phyloP scores from a whole-genome alignment of 1,139 yeast genomes.

The Eremothecium gossypii region DNA sequence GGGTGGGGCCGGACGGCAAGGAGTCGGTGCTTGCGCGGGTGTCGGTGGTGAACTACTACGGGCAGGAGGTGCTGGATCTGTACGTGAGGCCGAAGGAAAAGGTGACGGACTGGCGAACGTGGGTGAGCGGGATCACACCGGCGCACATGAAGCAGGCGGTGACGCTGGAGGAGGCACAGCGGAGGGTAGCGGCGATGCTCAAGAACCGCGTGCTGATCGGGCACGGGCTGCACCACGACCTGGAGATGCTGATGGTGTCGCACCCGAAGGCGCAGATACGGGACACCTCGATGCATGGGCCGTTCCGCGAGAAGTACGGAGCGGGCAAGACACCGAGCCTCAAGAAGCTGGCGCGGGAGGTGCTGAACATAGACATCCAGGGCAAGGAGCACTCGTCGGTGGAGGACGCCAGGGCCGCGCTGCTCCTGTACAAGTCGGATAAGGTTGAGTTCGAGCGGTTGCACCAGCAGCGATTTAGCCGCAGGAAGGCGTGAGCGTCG shows the following conservation, averaged over 20 bases:
- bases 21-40: slow-evolving; percentile 76
- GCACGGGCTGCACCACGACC: slow-evolving; percentile 75
- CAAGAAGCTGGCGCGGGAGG: slow-evolving; percentile 51
- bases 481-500: no score
- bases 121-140: slow-evolving; percentile 86
- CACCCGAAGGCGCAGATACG: slow-evolving; percentile 59
- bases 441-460: slow-evolving; percentile 48
- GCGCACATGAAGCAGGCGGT: slow-evolving; percentile 59
- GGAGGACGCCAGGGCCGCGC: slow-evolving; percentile 83
- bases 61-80: slow-evolving; percentile 58
- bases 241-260: slow-evolving; percentile 53
- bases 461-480: no score
- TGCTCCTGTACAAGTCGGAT: slow-evolving; percentile 60
- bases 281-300: slow-evolving; percentile 62
- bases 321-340: slow-evolving; percentile 66
- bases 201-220: slow-evolving; percentile 60
- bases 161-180: slow-evolving; percentile 56
- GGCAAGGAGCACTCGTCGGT: slow-evolving; percentile 74
- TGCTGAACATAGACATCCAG: slow-evolving; percentile 59
- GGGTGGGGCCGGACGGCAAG: slow-evolving; percentile 66
- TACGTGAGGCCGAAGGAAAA: slow-evolving; percentile 66
- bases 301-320: slow-evolving; percentile 45
- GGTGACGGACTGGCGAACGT: slow-evolving; percentile 87
- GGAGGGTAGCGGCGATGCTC: slow-evolving; percentile 40
- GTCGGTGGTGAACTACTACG: slow-evolving; percentile 76